A percentile compares a stretch with the other conserved stretches of the same genome.
Conservation (phyloP, 2,329 filamentous ascomycete species). For the Arthrocladium fulminans region DNA sequence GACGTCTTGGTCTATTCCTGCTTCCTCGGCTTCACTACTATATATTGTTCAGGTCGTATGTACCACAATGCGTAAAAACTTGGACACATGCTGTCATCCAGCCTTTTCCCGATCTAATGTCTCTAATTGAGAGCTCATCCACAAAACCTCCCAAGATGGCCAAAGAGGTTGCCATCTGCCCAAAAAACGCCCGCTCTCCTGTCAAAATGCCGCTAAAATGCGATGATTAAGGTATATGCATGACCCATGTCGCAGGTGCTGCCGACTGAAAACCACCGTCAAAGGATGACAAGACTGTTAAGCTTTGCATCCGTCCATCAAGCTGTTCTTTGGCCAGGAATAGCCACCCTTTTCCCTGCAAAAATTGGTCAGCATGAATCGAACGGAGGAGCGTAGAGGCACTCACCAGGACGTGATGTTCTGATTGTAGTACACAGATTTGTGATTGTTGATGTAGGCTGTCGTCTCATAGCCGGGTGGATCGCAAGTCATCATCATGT, state of each 20-base stretch:
- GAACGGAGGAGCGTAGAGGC: conserved; percentile 12
- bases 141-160: not conserved
- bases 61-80: conserved; percentile 29
- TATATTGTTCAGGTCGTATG: conserved; percentile 1
- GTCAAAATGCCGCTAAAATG: conserved; percentile 9
- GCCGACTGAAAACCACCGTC: not conserved
- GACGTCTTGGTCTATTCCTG: not conserved
- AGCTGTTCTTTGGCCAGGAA: conserved; percentile 52
- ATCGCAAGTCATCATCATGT: conserved; percentile 56
- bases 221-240: conserved; percentile 7
- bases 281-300: not conserved
- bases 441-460: conserved; percentile 55
- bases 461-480: conserved; percentile 59
- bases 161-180: not conserved
- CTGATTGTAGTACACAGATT: conserved; percentile 52
- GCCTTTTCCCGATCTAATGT: not conserved
- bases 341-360: conserved; percentile 43
- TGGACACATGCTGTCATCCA: conserved; percentile 58
- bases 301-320: conserved; percentile 47
- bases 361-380: conserved; percentile 12
- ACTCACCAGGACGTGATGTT: conserved; percentile 57
- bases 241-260: not conserved
- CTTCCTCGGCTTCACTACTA: not conserved
- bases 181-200: conserved; percentile 1
- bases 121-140: not conserved